phyloP scores from a whole-genome alignment of 305 asterid species.

The Petunia hybrid region DNA sequence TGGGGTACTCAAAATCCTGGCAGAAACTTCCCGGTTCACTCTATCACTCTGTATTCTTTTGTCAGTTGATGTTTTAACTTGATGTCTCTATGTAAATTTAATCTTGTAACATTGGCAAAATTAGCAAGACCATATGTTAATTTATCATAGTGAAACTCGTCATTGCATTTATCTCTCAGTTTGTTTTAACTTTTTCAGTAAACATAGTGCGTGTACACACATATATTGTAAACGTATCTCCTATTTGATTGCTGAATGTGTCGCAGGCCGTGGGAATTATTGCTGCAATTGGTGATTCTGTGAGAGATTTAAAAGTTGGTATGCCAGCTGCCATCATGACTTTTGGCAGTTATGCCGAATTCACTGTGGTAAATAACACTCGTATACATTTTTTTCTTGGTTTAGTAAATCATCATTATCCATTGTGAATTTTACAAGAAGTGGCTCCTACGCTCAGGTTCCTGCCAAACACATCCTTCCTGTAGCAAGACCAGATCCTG shows the following conservation, averaged over 20 bases:
- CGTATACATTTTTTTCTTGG: background rate
- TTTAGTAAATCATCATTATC: background rate
- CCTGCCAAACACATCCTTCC: conserved; percentile 85
- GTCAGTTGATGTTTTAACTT: no score
- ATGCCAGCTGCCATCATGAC: conserved; percentile 95
- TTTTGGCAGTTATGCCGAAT: conserved; percentile 86
- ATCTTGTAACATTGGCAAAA: no score
- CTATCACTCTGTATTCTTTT: no score
- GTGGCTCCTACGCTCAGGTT: conserved; percentile 53
- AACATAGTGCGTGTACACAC: no score
- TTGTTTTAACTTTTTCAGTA: no score
- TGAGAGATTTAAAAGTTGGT: conserved; percentile 77
- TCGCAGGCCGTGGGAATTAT: conserved; percentile 89
- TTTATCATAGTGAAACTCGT: no score
- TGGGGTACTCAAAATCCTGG: no score
- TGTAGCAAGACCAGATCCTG: conserved; percentile 93
- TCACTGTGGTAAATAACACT: background rate
- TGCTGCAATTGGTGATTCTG: conserved; percentile 89
- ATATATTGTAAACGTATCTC: no score
- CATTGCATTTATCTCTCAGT: no score
- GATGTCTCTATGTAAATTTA: no score
- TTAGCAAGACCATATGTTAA: no score
- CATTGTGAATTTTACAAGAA: conserved; percentile 16
- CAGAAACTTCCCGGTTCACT: no score
- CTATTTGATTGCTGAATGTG: background rate